A percentile compares a stretch with the other conserved stretches of the same genome.
phyloP scores from a whole-genome alignment of 139 green algal species.

The Micractinium sp. region DNA sequence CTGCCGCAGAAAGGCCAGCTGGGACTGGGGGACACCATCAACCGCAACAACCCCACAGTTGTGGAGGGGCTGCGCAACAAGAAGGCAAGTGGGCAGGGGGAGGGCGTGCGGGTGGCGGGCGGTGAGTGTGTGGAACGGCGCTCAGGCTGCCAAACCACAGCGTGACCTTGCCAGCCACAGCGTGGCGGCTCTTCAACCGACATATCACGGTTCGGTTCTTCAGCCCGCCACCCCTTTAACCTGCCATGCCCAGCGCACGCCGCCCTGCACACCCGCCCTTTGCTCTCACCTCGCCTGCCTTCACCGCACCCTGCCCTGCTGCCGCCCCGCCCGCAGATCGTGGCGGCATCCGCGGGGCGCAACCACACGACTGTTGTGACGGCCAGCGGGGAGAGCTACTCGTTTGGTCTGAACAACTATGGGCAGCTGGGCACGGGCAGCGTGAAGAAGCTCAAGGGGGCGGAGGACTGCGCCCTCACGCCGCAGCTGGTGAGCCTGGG shows the following conservation, averaged over 20 bases:
- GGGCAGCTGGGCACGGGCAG: conserved; percentile 81
- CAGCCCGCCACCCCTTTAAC: too few species aligned
- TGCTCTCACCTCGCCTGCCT: too few species aligned
- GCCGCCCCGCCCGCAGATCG: conserved; percentile 13
- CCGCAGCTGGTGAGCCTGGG: conserved; percentile 59
- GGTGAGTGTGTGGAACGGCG: too few species aligned
- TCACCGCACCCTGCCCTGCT: not conserved
- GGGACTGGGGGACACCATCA: conserved; percentile 80
- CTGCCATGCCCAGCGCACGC: too few species aligned
- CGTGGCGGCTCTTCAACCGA: too few species aligned
- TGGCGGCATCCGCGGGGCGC: conserved; percentile 60
- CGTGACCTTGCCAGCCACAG: too few species aligned
- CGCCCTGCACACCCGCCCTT: too few species aligned
- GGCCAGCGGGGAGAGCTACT: conserved; percentile 56
- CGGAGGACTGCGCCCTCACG: conserved; percentile 39
- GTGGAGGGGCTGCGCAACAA: conserved; percentile 66
- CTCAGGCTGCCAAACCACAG: too few species aligned
- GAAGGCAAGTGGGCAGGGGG: conserved; percentile 32
- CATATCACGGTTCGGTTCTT: too few species aligned
- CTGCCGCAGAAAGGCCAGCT: conserved; percentile 85
- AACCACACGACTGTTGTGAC: conserved; percentile 81
- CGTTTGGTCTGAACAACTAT: conserved; percentile 85
- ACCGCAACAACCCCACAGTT: conserved; percentile 79
- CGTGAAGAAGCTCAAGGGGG: conserved; percentile 68
- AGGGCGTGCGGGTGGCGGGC: too few species aligned